These are phyloP conservation scores for Erythrophleum ivorense DNA, from an alignment of 331 rosid genomes.

Conservation along the genomic window DNA sequence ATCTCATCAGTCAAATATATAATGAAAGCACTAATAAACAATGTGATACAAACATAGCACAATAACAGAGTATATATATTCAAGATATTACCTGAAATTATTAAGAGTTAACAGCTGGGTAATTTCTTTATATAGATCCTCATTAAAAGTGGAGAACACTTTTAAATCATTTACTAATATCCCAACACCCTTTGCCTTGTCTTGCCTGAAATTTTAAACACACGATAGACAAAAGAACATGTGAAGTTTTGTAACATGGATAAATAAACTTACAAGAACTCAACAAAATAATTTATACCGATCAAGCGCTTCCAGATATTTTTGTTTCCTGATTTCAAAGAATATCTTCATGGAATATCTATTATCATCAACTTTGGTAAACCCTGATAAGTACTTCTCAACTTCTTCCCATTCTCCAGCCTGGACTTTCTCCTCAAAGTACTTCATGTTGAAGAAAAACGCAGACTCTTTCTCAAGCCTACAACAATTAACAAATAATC, in stretches of 20 bases:
- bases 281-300: slow-evolving; percentile 51
- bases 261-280: slow-evolving; percentile 5
- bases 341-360: slow-evolving; percentile 90
- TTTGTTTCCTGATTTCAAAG: slow-evolving; percentile 89
- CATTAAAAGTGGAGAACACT: slow-evolving; percentile 80
- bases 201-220: slow-evolving; percentile 57
- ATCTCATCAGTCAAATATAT: slow-evolving; percentile 26
- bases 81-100: slow-evolving; percentile 77
- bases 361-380: slow-evolving; percentile 86
- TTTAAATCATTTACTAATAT: slow-evolving; percentile 80
- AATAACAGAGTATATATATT: neutral
- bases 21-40: slow-evolving; percentile 16
- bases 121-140: slow-evolving; percentile 82
- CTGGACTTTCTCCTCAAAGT: slow-evolving; percentile 89
- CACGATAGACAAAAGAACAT: slow-evolving; percentile 22
- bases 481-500: slow-evolving; percentile 26
- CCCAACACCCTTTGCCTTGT: slow-evolving; percentile 78
- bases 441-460: slow-evolving; percentile 84
- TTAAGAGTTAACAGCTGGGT: slow-evolving; percentile 81
- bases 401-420: slow-evolving; percentile 96
- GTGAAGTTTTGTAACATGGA: slow-evolving; percentile 25
- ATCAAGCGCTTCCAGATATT: slow-evolving; percentile 93
- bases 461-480: slow-evolving; percentile 96
- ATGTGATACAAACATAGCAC: neutral
- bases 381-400: slow-evolving; percentile 84